Conservation (phyloP, 2,329 filamentous ascomycete species). For the Phyllosticta capitalensis region DNA sequence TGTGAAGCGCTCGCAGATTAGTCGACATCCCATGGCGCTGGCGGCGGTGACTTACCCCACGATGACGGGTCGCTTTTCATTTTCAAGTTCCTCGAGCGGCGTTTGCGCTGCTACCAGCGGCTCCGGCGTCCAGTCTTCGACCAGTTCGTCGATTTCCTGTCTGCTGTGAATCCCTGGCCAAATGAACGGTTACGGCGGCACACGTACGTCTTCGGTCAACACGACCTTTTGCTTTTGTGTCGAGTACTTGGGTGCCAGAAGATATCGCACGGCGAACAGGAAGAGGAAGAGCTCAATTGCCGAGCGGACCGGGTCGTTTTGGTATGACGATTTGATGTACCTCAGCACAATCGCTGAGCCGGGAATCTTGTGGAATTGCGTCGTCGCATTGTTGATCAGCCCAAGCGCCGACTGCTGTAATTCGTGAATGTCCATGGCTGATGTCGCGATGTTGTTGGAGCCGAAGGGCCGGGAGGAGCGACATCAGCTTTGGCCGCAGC, state of each 20-base stretch:
- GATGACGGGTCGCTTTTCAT: conserved; percentile 78
- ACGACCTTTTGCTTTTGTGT: conserved; percentile 85
- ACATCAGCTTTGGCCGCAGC: not conserved
- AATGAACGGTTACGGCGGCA: not conserved
- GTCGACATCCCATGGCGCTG: not conserved
- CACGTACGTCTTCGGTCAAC: conserved; percentile 59
- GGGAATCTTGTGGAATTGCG: conserved; percentile 79
- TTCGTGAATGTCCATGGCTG: conserved; percentile 48
- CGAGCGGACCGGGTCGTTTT: conserved; percentile 89
- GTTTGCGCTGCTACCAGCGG: conserved; percentile 71
- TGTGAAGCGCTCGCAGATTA: conserved; percentile 28
- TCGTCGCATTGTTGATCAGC: conserved; percentile 45
- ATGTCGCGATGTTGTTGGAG: not conserved
- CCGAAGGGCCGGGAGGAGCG: not conserved
- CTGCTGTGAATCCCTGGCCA: not conserved
- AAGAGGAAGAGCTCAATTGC: conserved; percentile 89
- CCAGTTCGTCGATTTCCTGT: conserved; percentile 87
- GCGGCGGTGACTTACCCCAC: conserved; percentile 56
- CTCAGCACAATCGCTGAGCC: conserved; percentile 89
- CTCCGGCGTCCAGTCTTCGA: conserved; percentile 94
- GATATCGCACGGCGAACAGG: conserved; percentile 89
- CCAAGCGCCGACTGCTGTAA: conserved; percentile 44
- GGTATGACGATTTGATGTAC: conserved; percentile 95
- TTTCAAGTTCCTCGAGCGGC: conserved; percentile 66
- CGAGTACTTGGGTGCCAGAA: conserved; percentile 84